phyloP scores from a whole-genome alignment of 2,329 filamentous ascomycete genomes.

The Tolypocladium ophioglossoides region DNA sequence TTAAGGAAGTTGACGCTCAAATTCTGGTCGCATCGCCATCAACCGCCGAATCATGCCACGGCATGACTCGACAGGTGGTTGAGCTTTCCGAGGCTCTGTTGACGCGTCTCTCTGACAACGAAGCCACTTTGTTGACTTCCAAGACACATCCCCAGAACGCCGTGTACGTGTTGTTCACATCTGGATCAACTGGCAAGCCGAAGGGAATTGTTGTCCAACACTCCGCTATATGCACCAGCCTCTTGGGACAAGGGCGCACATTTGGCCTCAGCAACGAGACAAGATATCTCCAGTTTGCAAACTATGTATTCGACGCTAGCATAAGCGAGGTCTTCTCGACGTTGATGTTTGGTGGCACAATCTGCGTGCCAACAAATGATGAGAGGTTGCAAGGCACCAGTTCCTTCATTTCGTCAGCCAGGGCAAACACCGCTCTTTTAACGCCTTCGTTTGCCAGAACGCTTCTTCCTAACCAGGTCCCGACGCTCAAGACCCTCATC shows the following conservation, averaged over 20 bases:
- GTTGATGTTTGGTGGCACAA: not conserved
- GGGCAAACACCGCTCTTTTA: slow-evolving; percentile 1
- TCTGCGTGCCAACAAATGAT: not conserved
- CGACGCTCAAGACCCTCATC: slow-evolving; percentile 1
- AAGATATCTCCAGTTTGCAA: no score
- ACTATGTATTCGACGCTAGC: not conserved
- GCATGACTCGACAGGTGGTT: not conserved
- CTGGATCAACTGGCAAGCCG: not conserved
- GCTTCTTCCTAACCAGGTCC: slow-evolving; percentile 1
- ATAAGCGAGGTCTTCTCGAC: not conserved
- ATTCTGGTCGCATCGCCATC: not conserved
- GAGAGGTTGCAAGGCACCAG: slow-evolving; percentile 1
- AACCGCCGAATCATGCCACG: not conserved
- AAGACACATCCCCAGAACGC: no score
- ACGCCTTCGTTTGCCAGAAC: slow-evolving; percentile 4
- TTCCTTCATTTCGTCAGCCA: slow-evolving; percentile 1
- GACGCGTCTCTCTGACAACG: not conserved
- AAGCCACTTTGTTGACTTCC: no score
- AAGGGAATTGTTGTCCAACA: not conserved
- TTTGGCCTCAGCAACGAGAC: not conserved
- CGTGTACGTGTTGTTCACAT: not conserved
- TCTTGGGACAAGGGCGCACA: not conserved
- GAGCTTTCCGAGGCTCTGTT: not conserved
- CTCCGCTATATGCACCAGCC: not conserved
- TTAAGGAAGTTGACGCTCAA: not conserved